Conservation (phyloP, 805 yeast species). For the Candida ortonii region DNA sequence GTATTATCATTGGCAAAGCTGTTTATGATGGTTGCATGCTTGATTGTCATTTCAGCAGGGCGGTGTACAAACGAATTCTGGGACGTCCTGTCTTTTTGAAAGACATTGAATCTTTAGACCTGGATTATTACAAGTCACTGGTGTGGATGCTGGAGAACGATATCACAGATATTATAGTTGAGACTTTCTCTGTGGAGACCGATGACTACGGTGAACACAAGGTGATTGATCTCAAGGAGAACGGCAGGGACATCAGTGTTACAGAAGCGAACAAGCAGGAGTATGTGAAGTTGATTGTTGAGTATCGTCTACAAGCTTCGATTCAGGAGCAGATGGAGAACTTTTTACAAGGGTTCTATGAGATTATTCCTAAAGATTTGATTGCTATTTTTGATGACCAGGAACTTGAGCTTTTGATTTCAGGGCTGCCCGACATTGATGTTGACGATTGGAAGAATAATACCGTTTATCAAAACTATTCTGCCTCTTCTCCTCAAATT, state of each 20-base stretch:
- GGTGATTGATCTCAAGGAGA: constrained; percentile 73
- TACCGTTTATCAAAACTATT: constrained; percentile 76
- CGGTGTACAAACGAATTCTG: constrained; percentile 84
- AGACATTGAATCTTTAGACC: constrained; percentile 91
- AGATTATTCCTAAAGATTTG: constrained; percentile 79
- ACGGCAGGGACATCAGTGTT: constrained; percentile 81
- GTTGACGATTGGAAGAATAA: constrained; percentile 94
- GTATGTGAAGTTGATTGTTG: constrained; percentile 82
- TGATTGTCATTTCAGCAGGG: constrained; percentile 93
- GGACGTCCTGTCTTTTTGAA: constrained; percentile 79
- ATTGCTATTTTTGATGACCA: constrained; percentile 91
- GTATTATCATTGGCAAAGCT: constrained; percentile 92
- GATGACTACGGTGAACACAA: constrained; percentile 93
- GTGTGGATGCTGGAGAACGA: constrained; percentile 97
- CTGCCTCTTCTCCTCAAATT: constrained; percentile 78
- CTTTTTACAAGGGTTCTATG: constrained; percentile 84
- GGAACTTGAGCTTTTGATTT: constrained; percentile 85
- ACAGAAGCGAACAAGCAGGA: constrained; percentile 89
- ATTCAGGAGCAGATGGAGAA: constrained; percentile 85
- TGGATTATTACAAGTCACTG: constrained; percentile 87
- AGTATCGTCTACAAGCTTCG: constrained; percentile 77
- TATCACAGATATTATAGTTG: constrained; percentile 91
- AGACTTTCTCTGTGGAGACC: constrained; percentile 88
- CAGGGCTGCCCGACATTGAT: constrained; percentile 95
- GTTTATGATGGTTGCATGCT: constrained; percentile 79